Conservation (phyloP, 2,329 filamentous ascomycete genomes). For the Epichloe coenophiala region DNA sequence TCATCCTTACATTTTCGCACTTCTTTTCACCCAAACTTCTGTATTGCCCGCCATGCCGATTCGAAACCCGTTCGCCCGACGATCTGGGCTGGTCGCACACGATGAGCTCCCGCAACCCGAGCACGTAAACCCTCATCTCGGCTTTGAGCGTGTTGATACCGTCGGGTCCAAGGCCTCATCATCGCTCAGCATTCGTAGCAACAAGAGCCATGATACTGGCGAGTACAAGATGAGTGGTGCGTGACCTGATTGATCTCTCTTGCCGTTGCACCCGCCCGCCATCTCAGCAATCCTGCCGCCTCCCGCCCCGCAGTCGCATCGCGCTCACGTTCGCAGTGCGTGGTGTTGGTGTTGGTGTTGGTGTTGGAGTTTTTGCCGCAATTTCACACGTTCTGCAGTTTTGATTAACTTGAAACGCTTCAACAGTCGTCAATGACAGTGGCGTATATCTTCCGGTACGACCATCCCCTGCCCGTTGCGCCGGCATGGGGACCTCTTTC, state of each 20-base stretch:
- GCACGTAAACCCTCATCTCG: constrained; percentile 18
- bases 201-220: constrained; percentile 47
- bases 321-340: background rate
- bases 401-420: background rate
- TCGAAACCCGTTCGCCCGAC: constrained; percentile 58
- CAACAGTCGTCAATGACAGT: constrained; percentile 81
- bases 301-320: background rate
- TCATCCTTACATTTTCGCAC: background rate
- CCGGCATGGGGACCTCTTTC: background rate
- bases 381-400: constrained; percentile 7
- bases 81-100: constrained; percentile 31
- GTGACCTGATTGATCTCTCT: constrained; percentile 15
- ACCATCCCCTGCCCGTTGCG: background rate
- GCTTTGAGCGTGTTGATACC: constrained; percentile 50
- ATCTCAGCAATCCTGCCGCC: too few relatives aligned
- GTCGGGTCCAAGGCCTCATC: constrained; percentile 49
- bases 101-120: constrained; percentile 41
- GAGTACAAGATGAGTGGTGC: constrained; percentile 74
- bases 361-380: constrained; percentile 8
- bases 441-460: constrained; percentile 83
- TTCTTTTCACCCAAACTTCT: background rate
- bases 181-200: constrained; percentile 47
- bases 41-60: constrained; percentile 42
- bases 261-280: constrained; percentile 1
- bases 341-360: background rate